phyloP scores from a whole-genome alignment of 2,329 filamentous ascomycete genomes.

The Ophiosphaerella narmari region DNA sequence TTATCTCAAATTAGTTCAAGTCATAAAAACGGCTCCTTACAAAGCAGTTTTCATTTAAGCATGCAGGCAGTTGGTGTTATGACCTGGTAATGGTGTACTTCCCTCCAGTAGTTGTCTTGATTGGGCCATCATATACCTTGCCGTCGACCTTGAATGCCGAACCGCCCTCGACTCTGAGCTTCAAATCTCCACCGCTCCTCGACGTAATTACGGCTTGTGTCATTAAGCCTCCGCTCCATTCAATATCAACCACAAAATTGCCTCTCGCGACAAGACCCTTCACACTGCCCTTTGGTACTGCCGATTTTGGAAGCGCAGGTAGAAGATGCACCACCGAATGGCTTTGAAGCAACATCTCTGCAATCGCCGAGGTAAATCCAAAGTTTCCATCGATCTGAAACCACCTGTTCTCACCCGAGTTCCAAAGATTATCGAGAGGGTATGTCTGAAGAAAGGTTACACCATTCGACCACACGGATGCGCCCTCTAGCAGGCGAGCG shows the following conservation, averaged over 20 bases:
- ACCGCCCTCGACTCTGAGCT: slow-evolving; percentile 20
- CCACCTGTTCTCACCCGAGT: slow-evolving; percentile 9
- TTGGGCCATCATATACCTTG: background rate
- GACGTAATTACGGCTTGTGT: slow-evolving; percentile 7
- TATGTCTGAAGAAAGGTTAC: slow-evolving; percentile 21
- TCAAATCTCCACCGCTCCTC: slow-evolving; percentile 14
- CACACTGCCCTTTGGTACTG: slow-evolving; percentile 16
- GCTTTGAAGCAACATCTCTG: slow-evolving; percentile 53
- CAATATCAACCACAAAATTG: slow-evolving; percentile 22
- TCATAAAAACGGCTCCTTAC: too few relatives aligned
- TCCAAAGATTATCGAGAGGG: slow-evolving; percentile 12
- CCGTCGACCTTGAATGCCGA: slow-evolving; percentile 3
- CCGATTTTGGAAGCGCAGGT: slow-evolving; percentile 13
- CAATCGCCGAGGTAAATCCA: slow-evolving; percentile 53
- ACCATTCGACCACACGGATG: slow-evolving; percentile 33
- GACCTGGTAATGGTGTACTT: slow-evolving; percentile 1
- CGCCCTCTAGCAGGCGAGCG: slow-evolving; percentile 51
- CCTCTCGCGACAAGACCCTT: slow-evolving; percentile 19
- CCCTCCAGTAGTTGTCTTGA: background rate
- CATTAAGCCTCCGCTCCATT: slow-evolving; percentile 14
- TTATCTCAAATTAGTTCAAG: too few relatives aligned
- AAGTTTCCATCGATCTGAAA: slow-evolving; percentile 60
- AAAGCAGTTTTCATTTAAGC: too few relatives aligned
- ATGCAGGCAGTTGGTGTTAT: background rate
- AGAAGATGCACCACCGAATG: slow-evolving; percentile 15